Conservation (phyloP, 257 asterid species). For the Fraxinus pennsylvanica region DNA sequence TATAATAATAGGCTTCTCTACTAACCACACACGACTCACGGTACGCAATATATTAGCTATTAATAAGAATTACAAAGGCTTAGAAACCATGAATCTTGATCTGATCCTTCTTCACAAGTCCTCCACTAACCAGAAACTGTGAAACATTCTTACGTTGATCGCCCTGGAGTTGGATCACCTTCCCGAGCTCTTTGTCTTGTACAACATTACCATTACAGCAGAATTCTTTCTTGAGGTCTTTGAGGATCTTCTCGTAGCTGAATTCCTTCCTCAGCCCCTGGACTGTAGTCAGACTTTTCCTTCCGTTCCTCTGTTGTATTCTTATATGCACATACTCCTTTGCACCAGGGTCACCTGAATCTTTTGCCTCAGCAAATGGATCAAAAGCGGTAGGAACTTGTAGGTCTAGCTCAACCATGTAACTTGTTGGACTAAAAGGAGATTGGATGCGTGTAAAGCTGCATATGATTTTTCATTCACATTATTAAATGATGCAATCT, state of each 20-base stretch:
- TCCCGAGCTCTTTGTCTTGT: slow-evolving; percentile 74
- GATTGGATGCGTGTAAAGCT: background rate
- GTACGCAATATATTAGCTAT: background rate
- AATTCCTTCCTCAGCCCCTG: no score
- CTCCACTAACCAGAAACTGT: slow-evolving; percentile 17
- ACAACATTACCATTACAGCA: slow-evolving; percentile 86
- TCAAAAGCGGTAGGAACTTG: no score
- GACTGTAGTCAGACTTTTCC: no score
- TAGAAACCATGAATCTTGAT: slow-evolving; percentile 2
- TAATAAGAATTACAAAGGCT: background rate
- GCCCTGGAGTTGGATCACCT: slow-evolving; percentile 42
- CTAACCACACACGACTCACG: background rate
- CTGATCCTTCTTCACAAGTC: slow-evolving; percentile 3
- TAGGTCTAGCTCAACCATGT: no score
- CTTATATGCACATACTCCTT: no score
- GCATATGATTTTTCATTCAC: no score
- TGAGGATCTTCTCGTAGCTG: no score
- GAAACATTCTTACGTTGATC: slow-evolving; percentile 78
- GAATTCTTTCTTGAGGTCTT: slow-evolving; percentile 29
- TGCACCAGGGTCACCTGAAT: no score
- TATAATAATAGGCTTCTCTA: background rate
- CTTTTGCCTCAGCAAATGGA: no score
- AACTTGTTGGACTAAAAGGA: slow-evolving; percentile 18
- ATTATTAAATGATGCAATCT: no score
- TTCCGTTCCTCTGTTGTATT: no score